Evolutionary conservation across 352 stramenopile species (phyloP).

Genomic region (Phytopythium sindhum): DNA sequence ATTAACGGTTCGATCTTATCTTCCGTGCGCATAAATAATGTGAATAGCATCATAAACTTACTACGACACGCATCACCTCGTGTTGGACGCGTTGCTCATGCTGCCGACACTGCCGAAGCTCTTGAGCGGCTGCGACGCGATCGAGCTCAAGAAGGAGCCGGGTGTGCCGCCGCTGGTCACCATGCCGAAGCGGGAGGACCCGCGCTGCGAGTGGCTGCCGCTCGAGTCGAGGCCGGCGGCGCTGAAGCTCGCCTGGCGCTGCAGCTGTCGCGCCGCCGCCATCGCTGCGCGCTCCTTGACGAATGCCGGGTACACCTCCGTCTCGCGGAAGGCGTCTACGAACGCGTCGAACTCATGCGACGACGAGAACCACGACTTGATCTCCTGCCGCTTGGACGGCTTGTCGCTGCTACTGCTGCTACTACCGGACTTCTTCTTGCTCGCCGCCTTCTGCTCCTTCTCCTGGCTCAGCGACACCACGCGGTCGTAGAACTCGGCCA

Average conservation of each 20-base stretch:
- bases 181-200: constrained; percentile 27
- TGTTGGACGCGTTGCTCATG: constrained; percentile 36
- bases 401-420: constrained; percentile 35
- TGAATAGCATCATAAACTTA: background rate
- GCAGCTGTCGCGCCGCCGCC: constrained; percentile 20
- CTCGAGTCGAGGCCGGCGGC: constrained; percentile 33
- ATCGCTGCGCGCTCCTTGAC: constrained; percentile 36
- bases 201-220: constrained; percentile 21
- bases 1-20: background rate
- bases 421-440: constrained; percentile 42
- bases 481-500: constrained; percentile 73
- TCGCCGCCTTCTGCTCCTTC: constrained; percentile 51
- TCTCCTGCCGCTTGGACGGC: constrained; percentile 73
- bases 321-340: constrained; percentile 66
- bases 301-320: constrained; percentile 43
- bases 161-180: constrained; percentile 15
- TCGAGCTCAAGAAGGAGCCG: constrained; percentile 35
- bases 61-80: background rate
- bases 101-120: constrained; percentile 68
- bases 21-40: constrained; percentile 13
- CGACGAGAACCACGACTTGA: constrained; percentile 84
- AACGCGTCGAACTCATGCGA: constrained; percentile 81
- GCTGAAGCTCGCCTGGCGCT: constrained; percentile 31
- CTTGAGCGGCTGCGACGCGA: constrained; percentile 39
- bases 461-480: constrained; percentile 50